phyloP scores from a whole-genome alignment of 306 rosid genomes.

The Spatholobus suberectus region DNA sequence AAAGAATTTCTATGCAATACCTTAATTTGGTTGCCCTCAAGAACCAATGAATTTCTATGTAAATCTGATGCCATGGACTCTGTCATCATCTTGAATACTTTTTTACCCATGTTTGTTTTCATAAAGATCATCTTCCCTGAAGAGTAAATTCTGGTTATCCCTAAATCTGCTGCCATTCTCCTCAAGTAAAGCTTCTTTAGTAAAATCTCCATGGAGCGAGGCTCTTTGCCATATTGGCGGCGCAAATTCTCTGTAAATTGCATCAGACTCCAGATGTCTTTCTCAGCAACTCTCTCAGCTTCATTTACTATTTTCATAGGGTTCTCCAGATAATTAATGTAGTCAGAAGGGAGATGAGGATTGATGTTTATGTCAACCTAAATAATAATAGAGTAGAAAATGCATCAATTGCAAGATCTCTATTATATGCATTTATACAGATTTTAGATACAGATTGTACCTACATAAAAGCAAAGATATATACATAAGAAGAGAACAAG shows the following conservation, averaged over 20 bases:
- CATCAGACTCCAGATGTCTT: conserved; percentile 86
- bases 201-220: conserved; percentile 81
- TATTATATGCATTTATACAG: not conserved
- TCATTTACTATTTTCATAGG: conserved; percentile 86
- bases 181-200: conserved; percentile 83
- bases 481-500: not conserved
- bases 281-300: conserved; percentile 86
- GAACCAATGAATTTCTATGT: conserved; percentile 69
- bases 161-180: conserved; percentile 98
- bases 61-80: conserved; percentile 79
- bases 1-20: conserved; percentile 47
- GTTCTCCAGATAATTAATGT: conserved; percentile 88
- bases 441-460: conserved; percentile 6
- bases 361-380: conserved; percentile 83
- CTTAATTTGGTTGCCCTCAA: conserved; percentile 80
- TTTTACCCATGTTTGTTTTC: conserved; percentile 79
- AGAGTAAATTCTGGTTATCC: conserved; percentile 73
- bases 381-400: conserved; percentile 29
- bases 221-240: conserved; percentile 91
- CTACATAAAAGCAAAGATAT: not conserved
- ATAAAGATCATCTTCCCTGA: conserved; percentile 73
- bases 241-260: conserved; percentile 89
- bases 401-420: conserved; percentile 24
- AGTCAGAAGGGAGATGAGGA: conserved; percentile 88
- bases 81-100: conserved; percentile 77